Conservation (phyloP, 352 stramenopile genomes). For the Phytophthora crassamura region DNA sequence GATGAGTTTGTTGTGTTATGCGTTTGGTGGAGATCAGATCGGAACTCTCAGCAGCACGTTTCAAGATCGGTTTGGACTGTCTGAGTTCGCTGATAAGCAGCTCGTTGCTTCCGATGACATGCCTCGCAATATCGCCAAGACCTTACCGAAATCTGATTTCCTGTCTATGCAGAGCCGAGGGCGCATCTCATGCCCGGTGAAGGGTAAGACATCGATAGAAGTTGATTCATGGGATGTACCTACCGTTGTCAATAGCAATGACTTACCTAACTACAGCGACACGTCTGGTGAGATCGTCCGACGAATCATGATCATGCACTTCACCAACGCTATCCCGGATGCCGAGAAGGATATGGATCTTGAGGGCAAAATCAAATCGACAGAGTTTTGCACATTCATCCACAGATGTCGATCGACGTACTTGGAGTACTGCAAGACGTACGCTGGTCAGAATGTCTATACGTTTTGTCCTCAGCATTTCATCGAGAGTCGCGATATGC, state of each 20-base stretch:
- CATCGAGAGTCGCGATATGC: not conserved
- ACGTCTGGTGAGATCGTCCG: not conserved
- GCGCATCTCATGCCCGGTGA: not conserved
- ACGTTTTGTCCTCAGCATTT: not conserved
- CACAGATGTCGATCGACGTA: not conserved
- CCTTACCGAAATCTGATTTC: not conserved
- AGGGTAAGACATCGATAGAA: not conserved
- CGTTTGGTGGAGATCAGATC: not conserved
- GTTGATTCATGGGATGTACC: not conserved
- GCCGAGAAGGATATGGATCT: not conserved
- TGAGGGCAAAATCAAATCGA: not conserved
- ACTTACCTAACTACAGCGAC: not conserved
- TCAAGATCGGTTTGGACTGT: not conserved
- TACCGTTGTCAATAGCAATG: not conserved
- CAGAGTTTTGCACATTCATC: not conserved
- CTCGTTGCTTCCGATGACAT: not conserved
- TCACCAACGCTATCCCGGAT: not conserved
- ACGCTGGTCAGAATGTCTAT: not conserved
- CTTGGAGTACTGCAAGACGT: not conserved
- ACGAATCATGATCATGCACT: not conserved
- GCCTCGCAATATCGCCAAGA: slow-evolving; percentile 1
- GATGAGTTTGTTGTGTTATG: not conserved
- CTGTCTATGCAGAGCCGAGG: not conserved
- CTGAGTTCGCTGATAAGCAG: not conserved
- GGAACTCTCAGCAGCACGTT: not conserved